Evolutionary conservation across 768 basidiomycete species (phyloP), one percentile per base, ranked within the genome.

Genomic region (Hygrophorus pudorinus): DNA sequence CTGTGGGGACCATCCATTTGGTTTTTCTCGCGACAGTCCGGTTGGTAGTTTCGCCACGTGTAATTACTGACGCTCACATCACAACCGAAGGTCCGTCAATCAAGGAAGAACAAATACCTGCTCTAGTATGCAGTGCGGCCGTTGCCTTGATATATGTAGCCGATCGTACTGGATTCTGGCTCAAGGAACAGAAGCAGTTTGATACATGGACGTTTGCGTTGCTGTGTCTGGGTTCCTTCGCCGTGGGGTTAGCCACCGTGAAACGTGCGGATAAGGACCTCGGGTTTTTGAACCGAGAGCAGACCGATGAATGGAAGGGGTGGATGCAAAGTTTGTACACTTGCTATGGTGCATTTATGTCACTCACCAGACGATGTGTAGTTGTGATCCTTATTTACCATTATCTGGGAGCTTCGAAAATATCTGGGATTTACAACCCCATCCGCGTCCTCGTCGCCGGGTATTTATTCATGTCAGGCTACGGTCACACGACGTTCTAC

Each of bases 281-380:
- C 41, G 91, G 91, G 0, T 88, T 92, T 62, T 66, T 96, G 53
- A 93, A 90, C 55, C 73, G 91, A 46, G 87, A 92, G 40, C 89
- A 94, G 60, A 94, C 90, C 1, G 89, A 96, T 52, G 91, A 96
- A 63, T 96, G 91, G 91, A 94, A 94, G 61, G 91, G 91, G 2
- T 96, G 91, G 91, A 96, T 96, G 91, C 91, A 96, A 68, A 71
- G 89, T 89, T 55, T 45, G 83, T 61, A 5, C 14, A 20, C 41
- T 35, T 29, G 34, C 24, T 40, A 10, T 18, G 18, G 17, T 33
- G 1, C 21, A 18, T 38, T 4, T 32, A n/a, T 9, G 38, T 17
- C 38, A 28, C 40, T 38, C 20, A 31, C 38, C 44, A 30, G 47
- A n/a, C 45, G 44, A 39, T 54, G 37, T 39, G 10, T 37, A 92